Conservation (phyloP, 257 asterid species). For the Solanum medicagineum region DNA sequence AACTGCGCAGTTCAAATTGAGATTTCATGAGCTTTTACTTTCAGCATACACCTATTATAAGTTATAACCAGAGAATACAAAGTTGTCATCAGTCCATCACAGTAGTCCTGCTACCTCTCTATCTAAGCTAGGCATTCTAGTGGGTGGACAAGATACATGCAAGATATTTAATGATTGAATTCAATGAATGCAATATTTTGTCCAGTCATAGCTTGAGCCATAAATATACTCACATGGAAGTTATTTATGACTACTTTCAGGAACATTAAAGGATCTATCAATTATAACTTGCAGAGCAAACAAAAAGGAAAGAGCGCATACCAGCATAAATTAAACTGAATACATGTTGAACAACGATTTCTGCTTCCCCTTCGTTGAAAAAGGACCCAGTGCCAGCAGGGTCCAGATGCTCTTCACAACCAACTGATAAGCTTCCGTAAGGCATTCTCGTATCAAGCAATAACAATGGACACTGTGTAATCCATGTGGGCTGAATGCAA, state of each 20-base stretch:
- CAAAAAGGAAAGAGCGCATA: conserved; percentile 17
- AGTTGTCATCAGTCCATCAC: background rate
- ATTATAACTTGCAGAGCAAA: background rate
- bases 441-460: conserved; percentile 96
- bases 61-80: background rate
- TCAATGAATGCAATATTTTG: background rate
- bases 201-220: background rate
- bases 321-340: conserved; percentile 79
- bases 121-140: background rate
- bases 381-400: conserved; percentile 99
- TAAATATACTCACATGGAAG: background rate
- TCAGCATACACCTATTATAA: background rate
- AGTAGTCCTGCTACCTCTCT: background rate
- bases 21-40: background rate
- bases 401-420: conserved; percentile 92
- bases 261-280: background rate
- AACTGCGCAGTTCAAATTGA: background rate
- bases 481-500: conserved; percentile 65
- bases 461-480: conserved; percentile 85
- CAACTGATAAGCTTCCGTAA: conserved; percentile 82
- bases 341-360: conserved; percentile 75
- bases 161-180: background rate
- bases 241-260: background rate
- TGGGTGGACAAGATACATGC: background rate
- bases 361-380: conserved; percentile 97